Base-by-base conservation (phyloP, 2,329 filamentous ascomycete species). In the Phyllosticta citriasiana region DNA sequence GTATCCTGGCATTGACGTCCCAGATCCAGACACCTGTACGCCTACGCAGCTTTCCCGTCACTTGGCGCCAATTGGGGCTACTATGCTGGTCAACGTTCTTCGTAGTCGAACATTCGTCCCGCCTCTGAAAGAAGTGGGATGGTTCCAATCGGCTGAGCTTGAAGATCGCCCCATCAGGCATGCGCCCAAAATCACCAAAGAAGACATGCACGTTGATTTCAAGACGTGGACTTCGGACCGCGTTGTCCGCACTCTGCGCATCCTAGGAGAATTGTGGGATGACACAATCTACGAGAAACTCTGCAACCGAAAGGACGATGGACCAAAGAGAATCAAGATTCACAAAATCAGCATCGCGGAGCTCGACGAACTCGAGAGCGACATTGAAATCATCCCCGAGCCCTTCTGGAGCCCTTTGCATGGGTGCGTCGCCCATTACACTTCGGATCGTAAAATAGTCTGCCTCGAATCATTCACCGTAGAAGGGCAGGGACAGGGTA, bases 141-240 rank as follows among this genome's bases (percentile, higher is more conserved):
- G 69, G 67, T 70, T 6, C 67, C 59, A 57, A 66, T 57, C 66
- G 33, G 24, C 54, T 56, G 40, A n/a, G 16, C 40, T 47, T 14
- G 19, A 47, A n/a, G 14, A 19, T 47, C 40, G 40, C 14, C 68
- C 58, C 57, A 68, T 55, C 30, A 66, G 61, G 60, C 82, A 87
- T 67, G 93, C 93, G 1, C 83, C 84, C 1, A 96, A 96, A 70
- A 83, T 96, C 63, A 83, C 75, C 1, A 82, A 86, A 60, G 74
- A 79, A 5, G 84, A 93, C 66, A 76, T 78, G 1, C 81, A 84
- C 62, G 74, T 96, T 7, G 74, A 85, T 63, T 90, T 87, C 80
- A 54, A 65, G 0, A 72, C 68, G 3, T 84, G 83, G 79, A 75
- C 76, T 0, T 74, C 79, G 2, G 79, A 83, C 1, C 40, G 55